These are phyloP conservation scores for Tuber magnatum DNA, from an alignment of 495 filamentous ascomycete genomes.

Conservation along the genomic window DNA sequence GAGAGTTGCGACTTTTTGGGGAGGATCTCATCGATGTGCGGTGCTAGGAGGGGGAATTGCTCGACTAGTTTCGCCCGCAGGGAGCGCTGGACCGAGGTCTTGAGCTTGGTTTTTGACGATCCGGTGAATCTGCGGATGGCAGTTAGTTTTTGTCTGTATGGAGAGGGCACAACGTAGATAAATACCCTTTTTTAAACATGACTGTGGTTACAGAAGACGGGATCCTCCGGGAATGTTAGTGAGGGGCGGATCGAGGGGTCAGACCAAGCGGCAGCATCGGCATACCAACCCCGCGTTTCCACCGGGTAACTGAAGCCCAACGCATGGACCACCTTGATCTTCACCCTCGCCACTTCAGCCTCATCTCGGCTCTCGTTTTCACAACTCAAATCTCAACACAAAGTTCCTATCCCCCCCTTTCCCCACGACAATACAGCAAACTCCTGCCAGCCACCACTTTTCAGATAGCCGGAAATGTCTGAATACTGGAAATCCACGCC, in stretches of 20 bases:
- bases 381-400: no score
- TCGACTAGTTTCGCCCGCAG: slow-evolving; percentile 73
- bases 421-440: background rate
- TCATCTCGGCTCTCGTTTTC: background rate
- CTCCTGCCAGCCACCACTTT: background rate
- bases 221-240: background rate
- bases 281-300: background rate
- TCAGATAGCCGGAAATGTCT: slow-evolving; percentile 54
- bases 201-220: slow-evolving; percentile 35
- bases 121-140: slow-evolving; percentile 55
- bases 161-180: slow-evolving; percentile 9
- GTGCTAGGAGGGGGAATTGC: slow-evolving; percentile 77
- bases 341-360: slow-evolving; percentile 13
- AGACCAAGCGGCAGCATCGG: background rate
- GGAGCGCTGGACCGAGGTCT: slow-evolving; percentile 84
- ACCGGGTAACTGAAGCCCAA: slow-evolving; percentile 22
- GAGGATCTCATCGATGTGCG: slow-evolving; percentile 87
- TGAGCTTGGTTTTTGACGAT: slow-evolving; percentile 87
- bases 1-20: slow-evolving; percentile 94
- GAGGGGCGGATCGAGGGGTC: background rate
- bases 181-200: slow-evolving; percentile 93
- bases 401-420: background rate
- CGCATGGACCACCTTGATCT: slow-evolving; percentile 9
- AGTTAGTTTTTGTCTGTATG: slow-evolving; percentile 13
- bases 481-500: slow-evolving; percentile 99